phyloP scores from a whole-genome alignment of 345 rosid species.

The Euphorbia lathyris region DNA sequence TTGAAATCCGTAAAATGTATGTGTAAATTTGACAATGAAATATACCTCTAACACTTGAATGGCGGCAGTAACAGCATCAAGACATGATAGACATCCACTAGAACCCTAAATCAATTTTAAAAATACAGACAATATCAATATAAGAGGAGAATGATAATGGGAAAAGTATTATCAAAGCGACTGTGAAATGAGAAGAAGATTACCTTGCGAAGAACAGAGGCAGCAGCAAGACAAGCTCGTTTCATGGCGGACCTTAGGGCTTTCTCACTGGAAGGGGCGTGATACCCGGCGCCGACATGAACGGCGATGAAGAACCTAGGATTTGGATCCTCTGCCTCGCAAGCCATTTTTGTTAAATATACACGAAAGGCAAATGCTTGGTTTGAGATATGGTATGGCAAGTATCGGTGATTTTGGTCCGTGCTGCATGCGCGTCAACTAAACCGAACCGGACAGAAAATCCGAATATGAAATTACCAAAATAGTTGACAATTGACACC shows the following conservation, averaged over 20 bases:
- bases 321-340: constrained; percentile 34
- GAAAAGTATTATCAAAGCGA: too few species aligned
- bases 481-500: too few species aligned
- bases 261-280: constrained; percentile 67
- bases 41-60: constrained; percentile 85
- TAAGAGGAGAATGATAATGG: too few species aligned
- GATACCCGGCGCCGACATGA: constrained; percentile 95
- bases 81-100: constrained; percentile 36
- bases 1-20: background rate
- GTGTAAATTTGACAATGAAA: background rate
- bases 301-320: constrained; percentile 86
- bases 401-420: too few species aligned
- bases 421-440: too few species aligned
- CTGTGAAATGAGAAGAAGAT: background rate
- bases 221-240: constrained; percentile 88
- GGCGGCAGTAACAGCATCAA: constrained; percentile 86
- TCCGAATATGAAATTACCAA: too few species aligned
- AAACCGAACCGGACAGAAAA: too few species aligned
- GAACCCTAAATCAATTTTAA: constrained; percentile 40
- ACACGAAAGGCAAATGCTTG: too few species aligned
- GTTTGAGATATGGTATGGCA: too few species aligned
- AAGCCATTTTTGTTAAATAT: constrained; percentile 24
- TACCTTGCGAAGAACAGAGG: constrained; percentile 77
- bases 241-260: constrained; percentile 77
- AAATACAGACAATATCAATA: background rate